phyloP scores from a whole-genome alignment of 2,329 filamentous ascomycete genomes.

The Elsinoe arachidis region DNA sequence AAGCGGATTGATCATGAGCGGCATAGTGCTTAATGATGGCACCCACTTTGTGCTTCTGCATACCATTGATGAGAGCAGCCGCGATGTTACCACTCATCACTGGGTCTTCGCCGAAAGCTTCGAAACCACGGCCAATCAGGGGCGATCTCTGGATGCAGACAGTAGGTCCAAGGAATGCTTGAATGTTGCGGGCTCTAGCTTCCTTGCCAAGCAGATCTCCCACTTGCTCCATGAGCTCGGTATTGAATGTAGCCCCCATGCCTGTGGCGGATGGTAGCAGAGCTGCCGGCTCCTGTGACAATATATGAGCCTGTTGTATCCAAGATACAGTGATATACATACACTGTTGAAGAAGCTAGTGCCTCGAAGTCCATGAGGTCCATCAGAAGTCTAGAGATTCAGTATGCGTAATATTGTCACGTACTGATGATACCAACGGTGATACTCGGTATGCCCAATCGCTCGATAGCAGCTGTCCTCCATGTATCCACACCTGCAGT shows the following conservation, averaged over 20 bases:
- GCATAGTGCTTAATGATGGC: conserved; percentile 75
- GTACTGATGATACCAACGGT: neutral
- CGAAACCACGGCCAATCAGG: conserved; percentile 73
- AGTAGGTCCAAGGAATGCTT: conserved; percentile 67
- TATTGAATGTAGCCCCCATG: conserved; percentile 72
- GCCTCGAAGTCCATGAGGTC: conserved; percentile 61
- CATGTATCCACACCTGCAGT: conserved; percentile 2
- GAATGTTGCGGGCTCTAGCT: conserved; percentile 61
- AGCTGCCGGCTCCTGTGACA: conserved; percentile 44
- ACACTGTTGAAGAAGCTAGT: conserved; percentile 59
- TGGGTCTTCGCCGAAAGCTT: conserved; percentile 79
- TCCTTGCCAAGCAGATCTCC: conserved; percentile 65
- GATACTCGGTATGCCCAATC: conserved; percentile 6
- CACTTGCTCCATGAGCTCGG: conserved; percentile 58
- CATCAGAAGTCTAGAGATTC: conserved; percentile 46
- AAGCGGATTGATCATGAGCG: conserved; percentile 62
- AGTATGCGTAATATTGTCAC: neutral
- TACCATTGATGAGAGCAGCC: conserved; percentile 50
- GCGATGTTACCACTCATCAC: conserved; percentile 65
- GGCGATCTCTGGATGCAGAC: conserved; percentile 80
- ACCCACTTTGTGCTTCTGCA: conserved; percentile 65
- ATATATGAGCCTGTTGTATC: neutral
- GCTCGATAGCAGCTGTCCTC: conserved; percentile 1
- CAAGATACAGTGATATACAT: neutral
- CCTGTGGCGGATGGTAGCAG: conserved; percentile 73